These are phyloP conservation scores for Phanerochaete sordida DNA, from an alignment of 768 basidiomycete species.

Conservation along the genomic window DNA sequence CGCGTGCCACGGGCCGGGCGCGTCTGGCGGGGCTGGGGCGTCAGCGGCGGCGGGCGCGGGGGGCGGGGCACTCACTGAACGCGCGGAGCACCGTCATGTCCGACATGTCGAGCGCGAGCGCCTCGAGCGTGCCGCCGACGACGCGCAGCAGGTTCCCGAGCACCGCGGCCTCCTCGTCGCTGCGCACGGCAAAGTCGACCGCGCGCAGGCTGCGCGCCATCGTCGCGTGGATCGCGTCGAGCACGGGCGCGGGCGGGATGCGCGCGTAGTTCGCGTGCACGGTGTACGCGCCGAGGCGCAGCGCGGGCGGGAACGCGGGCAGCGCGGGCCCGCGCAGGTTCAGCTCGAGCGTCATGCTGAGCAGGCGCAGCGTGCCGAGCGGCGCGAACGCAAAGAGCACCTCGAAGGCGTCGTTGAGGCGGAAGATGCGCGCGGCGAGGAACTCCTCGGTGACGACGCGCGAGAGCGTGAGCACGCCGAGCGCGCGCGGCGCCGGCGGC, in stretches of 20 bases:
- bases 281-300: background rate
- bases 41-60: background rate
- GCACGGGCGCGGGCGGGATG: background rate
- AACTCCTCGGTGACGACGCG: background rate
- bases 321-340: background rate
- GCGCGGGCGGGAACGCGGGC: background rate
- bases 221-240: background rate
- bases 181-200: background rate
- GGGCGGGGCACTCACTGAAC: background rate
- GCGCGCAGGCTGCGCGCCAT: background rate
- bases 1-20: background rate
- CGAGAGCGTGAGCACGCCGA: background rate
- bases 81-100: slow-evolving; percentile 1
- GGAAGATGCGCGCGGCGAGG: background rate
- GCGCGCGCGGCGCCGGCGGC: background rate
- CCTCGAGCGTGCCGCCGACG: background rate
- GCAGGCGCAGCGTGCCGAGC: background rate
- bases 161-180: background rate
- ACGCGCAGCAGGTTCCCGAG: background rate
- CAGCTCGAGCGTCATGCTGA: background rate
- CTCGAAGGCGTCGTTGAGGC: background rate
- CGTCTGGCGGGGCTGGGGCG: background rate
- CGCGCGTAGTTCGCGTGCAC: background rate
- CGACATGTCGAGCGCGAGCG: background rate
- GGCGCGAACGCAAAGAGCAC: background rate